Evolutionary conservation across 139 green algal species (phyloP).

Genomic region (Limnomonas spitsbergensis): DNA sequence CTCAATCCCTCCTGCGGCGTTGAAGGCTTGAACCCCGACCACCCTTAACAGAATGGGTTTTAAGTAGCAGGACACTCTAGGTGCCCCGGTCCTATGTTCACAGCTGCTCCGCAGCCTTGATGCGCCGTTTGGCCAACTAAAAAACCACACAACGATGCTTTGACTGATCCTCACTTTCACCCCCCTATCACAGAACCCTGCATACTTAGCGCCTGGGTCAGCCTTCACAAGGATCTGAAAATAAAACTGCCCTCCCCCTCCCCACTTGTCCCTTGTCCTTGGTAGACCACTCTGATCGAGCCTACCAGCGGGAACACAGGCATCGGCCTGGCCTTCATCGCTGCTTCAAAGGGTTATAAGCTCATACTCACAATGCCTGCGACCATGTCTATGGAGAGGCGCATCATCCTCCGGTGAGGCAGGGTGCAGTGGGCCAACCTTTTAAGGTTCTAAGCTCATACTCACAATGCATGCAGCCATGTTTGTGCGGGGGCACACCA

Average conservation of each 20-base stretch:
- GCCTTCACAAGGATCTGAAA: neutral
- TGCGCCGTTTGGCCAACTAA: neutral
- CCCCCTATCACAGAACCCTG: too few relatives aligned
- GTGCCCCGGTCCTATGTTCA: too few relatives aligned
- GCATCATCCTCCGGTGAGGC: slow-evolving; percentile 81
- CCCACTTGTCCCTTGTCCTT: neutral
- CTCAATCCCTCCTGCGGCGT: too few relatives aligned
- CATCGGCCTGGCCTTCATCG: slow-evolving; percentile 91
- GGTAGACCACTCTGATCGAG: slow-evolving; percentile 51
- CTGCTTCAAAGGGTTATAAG: slow-evolving; percentile 90
- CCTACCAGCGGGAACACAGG: slow-evolving; percentile 93
- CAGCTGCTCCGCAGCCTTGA: neutral
- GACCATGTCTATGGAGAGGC: slow-evolving; percentile 88
- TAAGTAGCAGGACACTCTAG: too few relatives aligned
- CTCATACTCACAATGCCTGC: slow-evolving; percentile 96
- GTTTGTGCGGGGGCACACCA: neutral
- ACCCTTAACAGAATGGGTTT: too few relatives aligned
- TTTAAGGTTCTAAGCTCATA: neutral
- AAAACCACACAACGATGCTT: neutral
- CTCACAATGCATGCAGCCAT: neutral
- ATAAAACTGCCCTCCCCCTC: neutral
- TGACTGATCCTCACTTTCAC: neutral
- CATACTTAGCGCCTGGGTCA: neutral
- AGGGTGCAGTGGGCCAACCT: neutral
- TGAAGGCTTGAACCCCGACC: too few relatives aligned